These are phyloP conservation scores for Daldinia loculata DNA, from an alignment of 495 filamentous ascomycete species.

Conservation along the genomic window DNA sequence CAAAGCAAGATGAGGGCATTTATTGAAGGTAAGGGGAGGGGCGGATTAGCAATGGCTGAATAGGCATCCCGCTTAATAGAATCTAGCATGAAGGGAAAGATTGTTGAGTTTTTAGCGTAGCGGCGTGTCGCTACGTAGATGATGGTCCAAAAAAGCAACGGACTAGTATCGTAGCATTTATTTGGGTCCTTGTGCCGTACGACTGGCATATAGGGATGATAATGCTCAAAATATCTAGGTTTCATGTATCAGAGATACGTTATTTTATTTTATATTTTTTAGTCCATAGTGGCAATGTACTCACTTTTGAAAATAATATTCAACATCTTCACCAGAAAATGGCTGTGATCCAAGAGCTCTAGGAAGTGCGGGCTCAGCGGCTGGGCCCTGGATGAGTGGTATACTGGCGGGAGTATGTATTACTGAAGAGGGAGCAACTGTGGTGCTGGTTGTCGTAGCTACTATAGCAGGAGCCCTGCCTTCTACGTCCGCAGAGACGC, in stretches of 20 bases:
- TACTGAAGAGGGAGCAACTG: conserved; percentile 28
- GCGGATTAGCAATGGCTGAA: conserved; percentile 45
- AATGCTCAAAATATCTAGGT: conserved; percentile 52
- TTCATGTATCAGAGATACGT: conserved; percentile 4
- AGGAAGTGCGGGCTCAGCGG: conserved; percentile 38
- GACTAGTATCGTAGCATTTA: conserved; percentile 49
- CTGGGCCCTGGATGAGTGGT: conserved; percentile 5
- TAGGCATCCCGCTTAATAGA: conserved; percentile 51
- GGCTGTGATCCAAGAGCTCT: conserved; percentile 55
- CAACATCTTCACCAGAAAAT: conserved; percentile 57
- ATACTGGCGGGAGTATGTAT: conserved; percentile 39
- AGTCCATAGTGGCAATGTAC: not conserved
- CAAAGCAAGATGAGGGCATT: conserved; percentile 56
- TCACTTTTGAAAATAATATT: conserved; percentile 57
- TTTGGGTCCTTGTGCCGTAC: conserved; percentile 51
- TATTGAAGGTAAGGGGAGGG: conserved; percentile 50
- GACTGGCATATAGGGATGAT: conserved; percentile 56
- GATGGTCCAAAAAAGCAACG: conserved; percentile 57
- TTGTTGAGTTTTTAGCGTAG: conserved; percentile 52
- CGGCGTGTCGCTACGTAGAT: conserved; percentile 55
- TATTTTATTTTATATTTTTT: too few species aligned
- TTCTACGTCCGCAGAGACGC: conserved; percentile 28
- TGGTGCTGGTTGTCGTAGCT: conserved; percentile 7
- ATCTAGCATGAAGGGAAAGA: conserved; percentile 53
- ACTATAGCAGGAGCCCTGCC: conserved; percentile 12